phyloP scores from a whole-genome alignment of 176 grass and related monocot species.

The Ensete ventricosum region DNA sequence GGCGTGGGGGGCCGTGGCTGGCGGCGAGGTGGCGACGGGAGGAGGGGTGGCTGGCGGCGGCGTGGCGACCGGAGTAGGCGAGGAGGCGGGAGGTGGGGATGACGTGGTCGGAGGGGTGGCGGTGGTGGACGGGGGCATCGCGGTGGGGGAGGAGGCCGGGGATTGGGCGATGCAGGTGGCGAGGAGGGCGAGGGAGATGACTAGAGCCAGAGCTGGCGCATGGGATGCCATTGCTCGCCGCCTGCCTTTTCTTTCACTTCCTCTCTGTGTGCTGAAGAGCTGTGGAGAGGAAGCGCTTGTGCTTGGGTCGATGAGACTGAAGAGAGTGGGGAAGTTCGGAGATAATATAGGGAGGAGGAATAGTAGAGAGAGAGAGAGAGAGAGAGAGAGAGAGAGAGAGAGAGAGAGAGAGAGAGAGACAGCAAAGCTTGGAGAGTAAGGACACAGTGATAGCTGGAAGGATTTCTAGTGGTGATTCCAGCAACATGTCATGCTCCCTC shows the following conservation, averaged over 20 bases:
- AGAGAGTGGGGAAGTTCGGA: background rate
- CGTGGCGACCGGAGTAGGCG: background rate
- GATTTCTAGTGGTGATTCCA: background rate
- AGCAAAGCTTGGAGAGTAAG: background rate
- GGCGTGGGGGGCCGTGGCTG: background rate
- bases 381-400: background rate
- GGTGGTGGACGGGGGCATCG: background rate
- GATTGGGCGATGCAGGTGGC: conserved; percentile 29
- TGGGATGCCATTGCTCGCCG: conserved; percentile 10
- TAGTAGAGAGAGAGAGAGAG: background rate
- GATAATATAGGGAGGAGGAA: background rate
- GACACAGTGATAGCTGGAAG: background rate
- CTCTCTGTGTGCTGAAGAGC: background rate
- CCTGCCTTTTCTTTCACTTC: background rate
- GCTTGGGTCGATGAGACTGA: too few species aligned
- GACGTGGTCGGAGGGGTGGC: background rate
- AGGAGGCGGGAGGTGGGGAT: background rate
- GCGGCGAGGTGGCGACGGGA: background rate
- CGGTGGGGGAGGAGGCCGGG: background rate
- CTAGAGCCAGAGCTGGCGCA: conserved; percentile 22
- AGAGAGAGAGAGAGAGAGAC: background rate
- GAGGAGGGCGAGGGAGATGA: conserved; percentile 23
- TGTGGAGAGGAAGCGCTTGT: too few species aligned
- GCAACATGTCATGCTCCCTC: background rate
- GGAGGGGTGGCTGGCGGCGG: conserved; percentile 2